These are phyloP conservation scores for Populus pruinosa DNA, from an alignment of 345 rosid species.

Conservation along the genomic window DNA sequence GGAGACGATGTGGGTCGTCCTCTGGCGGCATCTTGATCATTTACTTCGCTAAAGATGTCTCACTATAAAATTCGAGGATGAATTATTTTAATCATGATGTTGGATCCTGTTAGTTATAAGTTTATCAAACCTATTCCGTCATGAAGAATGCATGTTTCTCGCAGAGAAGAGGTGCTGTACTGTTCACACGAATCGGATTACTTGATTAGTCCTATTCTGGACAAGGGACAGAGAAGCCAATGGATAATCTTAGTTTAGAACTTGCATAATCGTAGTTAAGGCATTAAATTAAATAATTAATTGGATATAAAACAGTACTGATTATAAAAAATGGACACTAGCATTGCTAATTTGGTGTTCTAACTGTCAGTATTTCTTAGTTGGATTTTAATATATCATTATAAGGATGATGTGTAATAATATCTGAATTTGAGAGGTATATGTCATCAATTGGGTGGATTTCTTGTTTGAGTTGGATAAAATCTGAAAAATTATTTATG, in stretches of 20 bases:
- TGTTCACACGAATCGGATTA: background rate
- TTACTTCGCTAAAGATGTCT: background rate
- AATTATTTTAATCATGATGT: background rate
- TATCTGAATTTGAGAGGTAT: too few species aligned
- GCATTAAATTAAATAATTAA: background rate
- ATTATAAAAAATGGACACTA: too few species aligned
- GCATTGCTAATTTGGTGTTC: too few species aligned
- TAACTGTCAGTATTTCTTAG: too few species aligned
- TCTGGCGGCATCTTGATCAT: conserved; percentile 24
- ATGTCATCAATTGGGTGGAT: too few species aligned
- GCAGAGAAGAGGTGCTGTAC: background rate
- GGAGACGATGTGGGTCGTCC: conserved; percentile 32
- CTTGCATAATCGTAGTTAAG: background rate
- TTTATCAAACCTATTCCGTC: background rate
- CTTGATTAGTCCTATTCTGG: background rate
- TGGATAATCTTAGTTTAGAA: background rate
- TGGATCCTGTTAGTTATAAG: background rate
- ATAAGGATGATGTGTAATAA: too few species aligned
- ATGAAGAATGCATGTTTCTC: background rate
- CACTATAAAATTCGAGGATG: background rate
- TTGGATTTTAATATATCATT: too few species aligned
- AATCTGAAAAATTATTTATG: too few species aligned
- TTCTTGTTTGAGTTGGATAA: too few species aligned
- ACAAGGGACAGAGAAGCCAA: background rate
- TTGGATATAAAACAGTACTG: too few species aligned